A percentile compares a stretch with the other conserved stretches of the same genome.
Evolutionary conservation across 2,329 filamentous ascomycete genomes (phyloP).

Genomic region (Dactylella cylindrospora): DNA sequence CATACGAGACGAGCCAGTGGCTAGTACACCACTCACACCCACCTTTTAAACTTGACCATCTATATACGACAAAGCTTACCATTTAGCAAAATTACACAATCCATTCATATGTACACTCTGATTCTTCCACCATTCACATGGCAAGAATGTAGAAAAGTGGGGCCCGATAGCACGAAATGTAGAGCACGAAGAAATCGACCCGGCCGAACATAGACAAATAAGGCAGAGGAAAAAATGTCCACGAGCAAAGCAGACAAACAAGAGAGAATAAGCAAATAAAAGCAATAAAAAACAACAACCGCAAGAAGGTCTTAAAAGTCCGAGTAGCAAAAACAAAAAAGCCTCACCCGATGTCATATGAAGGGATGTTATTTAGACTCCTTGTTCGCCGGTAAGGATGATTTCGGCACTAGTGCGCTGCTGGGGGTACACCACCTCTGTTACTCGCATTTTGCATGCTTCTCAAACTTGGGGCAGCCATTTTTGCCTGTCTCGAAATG

Average conservation of each 20-base stretch:
- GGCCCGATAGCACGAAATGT: constrained; percentile 11
- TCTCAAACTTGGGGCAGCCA: no score
- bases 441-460: constrained; percentile 42
- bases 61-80: not conserved
- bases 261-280: not conserved
- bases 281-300: constrained; percentile 8
- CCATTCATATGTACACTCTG: constrained; percentile 20
- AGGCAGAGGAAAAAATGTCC: constrained; percentile 3
- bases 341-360: constrained; percentile 44
- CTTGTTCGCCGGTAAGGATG: constrained; percentile 39
- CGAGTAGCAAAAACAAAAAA: constrained; percentile 20
- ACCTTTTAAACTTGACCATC: not conserved
- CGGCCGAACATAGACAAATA: constrained; percentile 41
- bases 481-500: no score
- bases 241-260: constrained; percentile 14
- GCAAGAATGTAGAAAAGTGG: constrained; percentile 10
- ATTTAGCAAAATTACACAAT: constrained; percentile 31
- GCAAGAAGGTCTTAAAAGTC: not conserved
- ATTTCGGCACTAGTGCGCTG: constrained; percentile 41
- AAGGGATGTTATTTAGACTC: constrained; percentile 44
- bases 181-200: constrained; percentile 14
- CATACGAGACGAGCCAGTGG: not conserved
- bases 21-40: constrained; percentile 3
- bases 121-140: constrained; percentile 45
- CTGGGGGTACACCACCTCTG: constrained; percentile 29